phyloP scores from a whole-genome alignment of 768 basidiomycete species.

The Mycena maculata region DNA sequence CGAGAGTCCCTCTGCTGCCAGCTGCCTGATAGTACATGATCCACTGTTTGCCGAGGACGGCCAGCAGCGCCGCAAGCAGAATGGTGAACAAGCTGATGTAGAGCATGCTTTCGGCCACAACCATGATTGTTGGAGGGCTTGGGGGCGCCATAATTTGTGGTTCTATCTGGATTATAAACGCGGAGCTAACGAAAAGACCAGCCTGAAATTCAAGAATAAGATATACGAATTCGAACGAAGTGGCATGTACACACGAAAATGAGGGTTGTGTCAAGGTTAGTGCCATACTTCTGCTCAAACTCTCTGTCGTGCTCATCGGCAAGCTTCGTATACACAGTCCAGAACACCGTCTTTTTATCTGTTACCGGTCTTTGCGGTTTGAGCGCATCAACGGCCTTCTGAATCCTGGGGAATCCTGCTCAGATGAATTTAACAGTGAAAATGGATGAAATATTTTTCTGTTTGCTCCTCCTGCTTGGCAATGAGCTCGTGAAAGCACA shows the following conservation, averaged over 20 bases:
- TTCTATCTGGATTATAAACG: background rate
- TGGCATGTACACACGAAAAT: background rate
- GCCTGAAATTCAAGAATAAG: background rate
- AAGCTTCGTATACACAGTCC: background rate
- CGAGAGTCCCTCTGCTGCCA: background rate
- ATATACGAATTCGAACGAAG: background rate
- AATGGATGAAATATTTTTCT: background rate
- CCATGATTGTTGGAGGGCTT: background rate
- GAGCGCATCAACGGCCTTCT: background rate
- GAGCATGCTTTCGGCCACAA: background rate
- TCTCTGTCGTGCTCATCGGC: slow-evolving; percentile 8
- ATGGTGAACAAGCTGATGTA: background rate
- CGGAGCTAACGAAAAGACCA: background rate
- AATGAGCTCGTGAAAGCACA: background rate
- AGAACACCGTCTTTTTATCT: slow-evolving; percentile 1
- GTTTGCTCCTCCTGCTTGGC: background rate
- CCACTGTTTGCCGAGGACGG: too few relatives aligned
- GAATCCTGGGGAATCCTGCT: background rate
- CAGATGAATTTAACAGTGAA: background rate
- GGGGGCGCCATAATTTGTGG: background rate
- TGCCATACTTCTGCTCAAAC: background rate
- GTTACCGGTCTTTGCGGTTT: background rate
- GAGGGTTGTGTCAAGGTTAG: background rate
- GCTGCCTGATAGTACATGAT: too few relatives aligned
- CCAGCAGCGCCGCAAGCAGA: background rate